Base-by-base conservation (phyloP, 805 yeast genomes). In the Candida khao-thaluensis region DNA sequence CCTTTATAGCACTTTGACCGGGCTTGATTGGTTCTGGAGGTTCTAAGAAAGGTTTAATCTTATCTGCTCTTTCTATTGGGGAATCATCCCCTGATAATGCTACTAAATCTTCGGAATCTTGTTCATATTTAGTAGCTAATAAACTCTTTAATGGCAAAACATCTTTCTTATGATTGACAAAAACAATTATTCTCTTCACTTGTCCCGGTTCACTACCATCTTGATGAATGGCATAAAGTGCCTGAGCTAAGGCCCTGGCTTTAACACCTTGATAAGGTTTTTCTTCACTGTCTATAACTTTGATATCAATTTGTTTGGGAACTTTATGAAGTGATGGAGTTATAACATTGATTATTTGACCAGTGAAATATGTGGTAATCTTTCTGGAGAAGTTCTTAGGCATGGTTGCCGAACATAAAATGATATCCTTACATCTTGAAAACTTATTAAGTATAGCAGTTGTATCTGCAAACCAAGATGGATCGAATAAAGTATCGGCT, bases 401-500 rank as follows among this genome's bases (percentile, higher is more conserved):
- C 23, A 93, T 82, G 0, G 99, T 91, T 0, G 98, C 98, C 1
- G 95, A 82, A 43, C 91, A 86, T 49, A 91, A 77, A 0, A 90
- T 72, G 16, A 88, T 59, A 44, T 86, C 84, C 33, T 68, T 71
- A 28, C 84, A 62, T 43, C 76, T 74, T 3, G 62, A 52, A 14
- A 76, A 68, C 64, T 80, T 70, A 35, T 60, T 67, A 10, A 88
- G 62, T 1, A 77, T 74, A 2, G 66, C 59, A 45, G 77, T 72
- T 2, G 96, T 85, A 35, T 78, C 81, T 17, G 72, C 72, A 8
- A 81, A 59, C 74, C 89, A 90, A 0, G 93, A 82, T 37, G 78
- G 76, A 56, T 90, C 95, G 79, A 90, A 73, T 40, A 91, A 64
- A 0, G 96, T 85, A 61, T 91, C 99, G 0, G 99, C 98, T 60